phyloP scores from a whole-genome alignment of 1,284 basidiomycete genomes.

The Hortiboletus rubellus region DNA sequence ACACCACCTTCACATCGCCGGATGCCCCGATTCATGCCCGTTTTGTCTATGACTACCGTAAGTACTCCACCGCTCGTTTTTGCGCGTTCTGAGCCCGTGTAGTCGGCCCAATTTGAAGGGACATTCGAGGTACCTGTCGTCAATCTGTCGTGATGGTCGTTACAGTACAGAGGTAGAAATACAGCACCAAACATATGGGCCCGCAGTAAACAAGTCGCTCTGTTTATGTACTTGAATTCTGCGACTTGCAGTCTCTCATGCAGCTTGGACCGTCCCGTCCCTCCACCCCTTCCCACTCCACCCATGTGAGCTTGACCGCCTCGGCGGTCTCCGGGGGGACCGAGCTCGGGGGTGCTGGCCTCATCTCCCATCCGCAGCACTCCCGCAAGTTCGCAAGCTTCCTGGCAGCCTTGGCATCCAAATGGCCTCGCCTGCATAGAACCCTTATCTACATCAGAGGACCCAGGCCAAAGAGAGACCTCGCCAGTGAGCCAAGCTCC shows the following conservation, averaged over 20 bases:
- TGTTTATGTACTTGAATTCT: neutral
- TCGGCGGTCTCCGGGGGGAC: conserved; percentile 4
- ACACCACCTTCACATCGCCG: conserved; percentile 66
- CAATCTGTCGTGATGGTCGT: neutral
- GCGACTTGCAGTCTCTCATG: conserved; percentile 4
- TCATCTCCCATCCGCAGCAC: neutral
- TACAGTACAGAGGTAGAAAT: conserved; percentile 1
- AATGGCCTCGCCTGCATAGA: conserved; percentile 24
- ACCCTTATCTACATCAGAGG: conserved; percentile 49
- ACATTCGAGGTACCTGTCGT: neutral
- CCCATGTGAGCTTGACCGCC: conserved; percentile 9
- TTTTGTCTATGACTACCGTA: conserved; percentile 70
- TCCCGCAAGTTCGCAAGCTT: conserved; percentile 9
- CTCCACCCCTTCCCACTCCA: conserved; percentile 10
- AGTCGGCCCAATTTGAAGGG: conserved; percentile 2
- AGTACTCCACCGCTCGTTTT: conserved; percentile 4
- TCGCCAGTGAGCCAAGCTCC: conserved; percentile 37
- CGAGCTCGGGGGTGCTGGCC: neutral
- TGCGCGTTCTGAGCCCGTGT: conserved; percentile 13
- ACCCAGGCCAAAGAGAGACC: conserved; percentile 57
- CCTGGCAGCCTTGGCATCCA: conserved; percentile 7
- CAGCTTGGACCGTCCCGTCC: neutral
- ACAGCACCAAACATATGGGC: neutral
- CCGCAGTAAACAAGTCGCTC: neutral
- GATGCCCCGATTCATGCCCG: conserved; percentile 49